Base-by-base conservation (phyloP, 768 basidiomycete species). In the Rhizopogon vulgaris region DNA sequence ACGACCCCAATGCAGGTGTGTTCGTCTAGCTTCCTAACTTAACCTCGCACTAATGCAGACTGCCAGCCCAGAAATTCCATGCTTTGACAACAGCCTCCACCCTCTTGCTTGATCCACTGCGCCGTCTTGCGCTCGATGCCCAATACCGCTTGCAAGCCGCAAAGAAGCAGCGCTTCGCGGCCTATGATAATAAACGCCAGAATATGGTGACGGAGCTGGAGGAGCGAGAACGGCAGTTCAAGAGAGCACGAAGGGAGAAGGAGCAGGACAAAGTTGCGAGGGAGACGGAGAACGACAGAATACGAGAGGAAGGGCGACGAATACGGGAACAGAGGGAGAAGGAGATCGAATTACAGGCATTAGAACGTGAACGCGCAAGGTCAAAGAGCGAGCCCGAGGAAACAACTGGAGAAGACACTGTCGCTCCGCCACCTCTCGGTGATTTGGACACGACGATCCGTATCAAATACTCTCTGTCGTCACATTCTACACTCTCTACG, bases 81-180 rank as follows among this genome's bases (percentile, higher is more conserved):
- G 87, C 87, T 51, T 78, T 93, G 45, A 91, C 85, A 51, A 81
- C 82, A 54, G 87, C 90, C 0, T 87, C 89, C 59, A 84, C 90
- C 3, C 22, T 22, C 22, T 22, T 22, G 22, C 22, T 22, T 52
- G 22, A 22, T 3, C 22, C 22, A 22, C 22, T 22, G 30, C 81
- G 85, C 36, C 81, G 87, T 17, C 73, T 90, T 38, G 89, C 87
- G 0, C 73, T 93, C 49, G 88, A 93, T 61, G 87, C 88, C 2
- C 87, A 86, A 61, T 68, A 87, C n/a, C 83, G 85, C 38, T 66
- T 85, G 2, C 82, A 84, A 52, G 76, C 79, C 38, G 88, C 89
- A 0, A 78, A 81, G 32, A 78, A 80, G 38, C 79, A 83, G 38
- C 79, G 89, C n/a, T 89, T 80, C 57, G 76, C 86, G 18, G 62